Conservation (phyloP, 129 eudicot species). For the Chrysanthemum lavandulifolium region DNA sequence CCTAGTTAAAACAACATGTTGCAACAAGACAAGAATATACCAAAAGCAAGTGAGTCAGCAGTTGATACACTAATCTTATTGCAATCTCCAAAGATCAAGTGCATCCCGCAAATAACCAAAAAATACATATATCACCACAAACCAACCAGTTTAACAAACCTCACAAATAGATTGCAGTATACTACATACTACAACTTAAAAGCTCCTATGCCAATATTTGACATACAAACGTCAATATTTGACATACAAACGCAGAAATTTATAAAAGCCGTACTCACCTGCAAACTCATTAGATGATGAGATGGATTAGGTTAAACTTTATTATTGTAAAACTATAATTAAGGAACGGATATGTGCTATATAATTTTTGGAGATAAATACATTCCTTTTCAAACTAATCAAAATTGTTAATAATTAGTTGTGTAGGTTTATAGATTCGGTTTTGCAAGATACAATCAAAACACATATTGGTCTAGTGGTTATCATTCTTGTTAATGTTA, state of each 20-base stretch:
- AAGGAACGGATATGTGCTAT: too few relatives aligned
- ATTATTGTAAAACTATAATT: too few relatives aligned
- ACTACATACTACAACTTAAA: too few relatives aligned
- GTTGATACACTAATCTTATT: constrained; percentile 64
- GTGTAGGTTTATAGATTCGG: too few relatives aligned
- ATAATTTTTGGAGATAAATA: too few relatives aligned
- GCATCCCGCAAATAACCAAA: constrained; percentile 57
- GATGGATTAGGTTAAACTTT: too few relatives aligned
- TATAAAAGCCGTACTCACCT: constrained; percentile 42
- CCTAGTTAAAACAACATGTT: constrained; percentile 11
- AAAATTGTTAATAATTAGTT: too few relatives aligned
- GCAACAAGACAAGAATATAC: constrained; percentile 36
- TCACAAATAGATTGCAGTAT: too few relatives aligned
- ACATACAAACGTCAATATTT: neutral
- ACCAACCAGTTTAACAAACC: neutral
- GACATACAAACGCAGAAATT: neutral
- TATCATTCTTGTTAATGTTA: too few relatives aligned
- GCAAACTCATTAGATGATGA: constrained; percentile 36
- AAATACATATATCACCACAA: neutral
- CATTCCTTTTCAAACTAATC: too few relatives aligned
- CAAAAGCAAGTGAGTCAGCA: constrained; percentile 92
- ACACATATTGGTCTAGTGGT: too few relatives aligned
- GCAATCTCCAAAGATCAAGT: constrained; percentile 64
- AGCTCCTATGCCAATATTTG: neutral
- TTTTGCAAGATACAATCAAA: too few relatives aligned